These are phyloP conservation scores for Pholiota molesta DNA, from an alignment of 768 basidiomycete genomes.

Conservation along the genomic window DNA sequence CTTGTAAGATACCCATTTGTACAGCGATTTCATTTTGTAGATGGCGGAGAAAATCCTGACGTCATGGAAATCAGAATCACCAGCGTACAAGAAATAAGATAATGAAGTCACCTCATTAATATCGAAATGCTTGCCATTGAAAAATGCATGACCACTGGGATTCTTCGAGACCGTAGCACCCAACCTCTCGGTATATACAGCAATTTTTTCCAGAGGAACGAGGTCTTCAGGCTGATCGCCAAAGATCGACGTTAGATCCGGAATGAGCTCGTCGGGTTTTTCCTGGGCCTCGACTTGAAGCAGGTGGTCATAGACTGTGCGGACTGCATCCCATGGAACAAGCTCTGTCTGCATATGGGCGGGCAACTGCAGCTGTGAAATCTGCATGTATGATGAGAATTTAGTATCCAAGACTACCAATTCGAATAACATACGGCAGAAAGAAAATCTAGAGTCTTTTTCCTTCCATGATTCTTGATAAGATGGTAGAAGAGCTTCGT, in stretches of 20 bases:
- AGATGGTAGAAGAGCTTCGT: slow-evolving; percentile 74
- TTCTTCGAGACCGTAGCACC: slow-evolving; percentile 43
- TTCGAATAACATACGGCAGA: slow-evolving; percentile 41
- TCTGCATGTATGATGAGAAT: slow-evolving; percentile 27
- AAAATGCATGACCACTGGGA: slow-evolving; percentile 70
- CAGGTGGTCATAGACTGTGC: slow-evolving; percentile 41
- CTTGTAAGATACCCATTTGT: slow-evolving; percentile 48
- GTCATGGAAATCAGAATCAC: slow-evolving; percentile 5
- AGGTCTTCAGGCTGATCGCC: slow-evolving; percentile 29
- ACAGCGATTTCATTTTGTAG: slow-evolving; percentile 31
- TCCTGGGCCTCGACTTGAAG: slow-evolving; percentile 29
- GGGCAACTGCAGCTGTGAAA: slow-evolving; percentile 37
- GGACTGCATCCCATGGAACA: slow-evolving; percentile 48
- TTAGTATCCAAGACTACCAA: not conserved
- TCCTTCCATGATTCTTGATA: slow-evolving; percentile 62
- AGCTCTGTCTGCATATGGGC: slow-evolving; percentile 30
- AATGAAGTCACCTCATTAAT: slow-evolving; percentile 62
- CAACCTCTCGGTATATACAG: slow-evolving; percentile 61
- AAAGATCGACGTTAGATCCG: slow-evolving; percentile 24
- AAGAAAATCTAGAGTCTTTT: slow-evolving; percentile 64
- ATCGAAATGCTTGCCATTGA: slow-evolving; percentile 84
- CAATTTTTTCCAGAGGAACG: slow-evolving; percentile 45
- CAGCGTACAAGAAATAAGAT: not conserved
- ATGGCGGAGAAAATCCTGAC: slow-evolving; percentile 64
- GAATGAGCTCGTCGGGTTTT: slow-evolving; percentile 28